phyloP scores from a whole-genome alignment of 2,329 filamentous ascomycete genomes.

The Knufia fluminis region DNA sequence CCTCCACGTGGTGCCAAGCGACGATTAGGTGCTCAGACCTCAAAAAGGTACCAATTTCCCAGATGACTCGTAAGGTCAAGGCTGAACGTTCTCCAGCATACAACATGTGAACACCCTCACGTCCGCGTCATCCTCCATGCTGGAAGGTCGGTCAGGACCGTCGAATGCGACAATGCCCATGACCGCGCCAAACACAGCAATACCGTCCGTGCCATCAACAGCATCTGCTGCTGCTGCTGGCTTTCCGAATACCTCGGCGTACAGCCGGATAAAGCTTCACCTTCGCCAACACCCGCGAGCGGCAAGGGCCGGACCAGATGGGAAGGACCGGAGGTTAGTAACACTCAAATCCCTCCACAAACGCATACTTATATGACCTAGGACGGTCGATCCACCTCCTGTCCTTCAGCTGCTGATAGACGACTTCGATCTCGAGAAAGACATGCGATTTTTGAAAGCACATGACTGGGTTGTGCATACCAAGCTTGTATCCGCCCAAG shows the following conservation, averaged over 20 bases:
- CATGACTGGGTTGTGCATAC: constrained; percentile 36
- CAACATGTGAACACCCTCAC: background rate
- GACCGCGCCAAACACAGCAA: background rate
- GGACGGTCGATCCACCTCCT: constrained; percentile 39
- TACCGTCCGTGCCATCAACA: background rate
- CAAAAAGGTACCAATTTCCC: too few species aligned
- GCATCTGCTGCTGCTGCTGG: background rate
- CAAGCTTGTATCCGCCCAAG: constrained; percentile 29
- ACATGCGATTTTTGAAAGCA: constrained; percentile 29
- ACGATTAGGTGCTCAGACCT: background rate
- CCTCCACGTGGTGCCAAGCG: background rate
- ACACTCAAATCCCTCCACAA: constrained; percentile 35
- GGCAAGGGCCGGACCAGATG: constrained; percentile 38
- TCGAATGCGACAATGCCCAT: background rate
- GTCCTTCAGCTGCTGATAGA: constrained; percentile 38
- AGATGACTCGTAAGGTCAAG: too few species aligned
- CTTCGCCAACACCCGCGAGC: constrained; percentile 40
- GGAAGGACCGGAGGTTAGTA: constrained; percentile 37
- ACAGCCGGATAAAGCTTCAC: constrained; percentile 30
- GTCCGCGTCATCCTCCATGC: background rate
- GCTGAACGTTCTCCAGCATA: background rate
- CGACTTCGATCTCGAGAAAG: constrained; percentile 34
- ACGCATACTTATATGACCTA: constrained; percentile 31
- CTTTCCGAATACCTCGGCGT: background rate
- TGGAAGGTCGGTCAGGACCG: background rate